phyloP scores from a whole-genome alignment of 106 monocot species.

The Dendrobium chrysotoxum region DNA sequence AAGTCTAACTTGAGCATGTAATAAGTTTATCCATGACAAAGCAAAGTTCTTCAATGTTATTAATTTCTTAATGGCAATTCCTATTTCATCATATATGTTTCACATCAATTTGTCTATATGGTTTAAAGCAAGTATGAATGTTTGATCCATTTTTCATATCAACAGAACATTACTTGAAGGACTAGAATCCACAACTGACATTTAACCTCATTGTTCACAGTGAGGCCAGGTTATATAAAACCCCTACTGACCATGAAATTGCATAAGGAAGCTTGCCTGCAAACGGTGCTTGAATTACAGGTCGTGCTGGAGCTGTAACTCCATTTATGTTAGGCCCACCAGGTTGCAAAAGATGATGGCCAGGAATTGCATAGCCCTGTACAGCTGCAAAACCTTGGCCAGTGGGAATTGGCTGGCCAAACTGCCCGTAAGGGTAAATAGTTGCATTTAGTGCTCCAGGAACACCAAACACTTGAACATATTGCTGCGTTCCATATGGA shows the following conservation, averaged over 20 bases:
- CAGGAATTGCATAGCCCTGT: conserved; percentile 38
- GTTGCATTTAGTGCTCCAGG: conserved; percentile 44
- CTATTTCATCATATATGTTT: too few species aligned
- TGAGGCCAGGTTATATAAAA: not conserved
- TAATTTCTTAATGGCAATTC: too few species aligned
- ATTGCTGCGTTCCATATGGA: conserved; percentile 54
- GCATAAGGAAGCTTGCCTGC: conserved; percentile 27
- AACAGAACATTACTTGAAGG: not conserved
- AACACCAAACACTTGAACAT: conserved; percentile 59
- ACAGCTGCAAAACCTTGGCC: conserved; percentile 36
- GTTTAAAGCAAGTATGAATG: not conserved
- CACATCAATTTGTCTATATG: not conserved
- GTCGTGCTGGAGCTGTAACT: conserved; percentile 26
- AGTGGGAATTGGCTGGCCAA: conserved; percentile 35
- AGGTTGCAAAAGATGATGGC: conserved; percentile 42
- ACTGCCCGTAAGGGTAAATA: conserved; percentile 49
- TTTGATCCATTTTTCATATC: not conserved
- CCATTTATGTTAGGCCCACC: conserved; percentile 50
- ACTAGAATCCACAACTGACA: not conserved
- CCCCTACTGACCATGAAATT: not conserved
- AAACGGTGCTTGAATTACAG: conserved; percentile 44
- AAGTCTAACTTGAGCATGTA: too few species aligned
- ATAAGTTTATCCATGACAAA: too few species aligned
- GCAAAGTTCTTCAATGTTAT: too few species aligned
- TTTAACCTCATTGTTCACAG: not conserved